phyloP scores from a whole-genome alignment of 1,284 basidiomycete species.

The Rhodotorula mucilaginosa region DNA sequence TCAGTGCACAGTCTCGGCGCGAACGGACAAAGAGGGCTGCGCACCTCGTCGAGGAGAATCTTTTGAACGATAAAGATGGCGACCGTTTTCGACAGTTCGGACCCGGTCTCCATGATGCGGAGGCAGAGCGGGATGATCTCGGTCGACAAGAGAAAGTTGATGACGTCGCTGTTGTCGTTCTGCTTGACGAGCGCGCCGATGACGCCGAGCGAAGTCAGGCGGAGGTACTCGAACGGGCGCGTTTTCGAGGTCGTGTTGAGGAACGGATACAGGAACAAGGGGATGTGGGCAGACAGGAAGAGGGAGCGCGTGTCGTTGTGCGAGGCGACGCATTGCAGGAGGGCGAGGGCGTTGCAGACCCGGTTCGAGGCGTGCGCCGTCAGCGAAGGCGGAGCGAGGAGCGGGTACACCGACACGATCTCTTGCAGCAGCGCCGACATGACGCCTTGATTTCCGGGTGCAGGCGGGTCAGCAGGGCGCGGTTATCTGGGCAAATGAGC shows the following conservation, averaged over 20 bases:
- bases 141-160: constrained; percentile 97
- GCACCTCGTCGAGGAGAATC: constrained; percentile 96
- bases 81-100: constrained; percentile 98
- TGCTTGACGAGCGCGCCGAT: constrained; percentile 99
- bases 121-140: constrained; percentile 99
- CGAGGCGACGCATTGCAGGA: constrained; percentile 95
- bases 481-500: neutral
- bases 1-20: neutral
- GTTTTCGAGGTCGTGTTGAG: constrained; percentile 99
- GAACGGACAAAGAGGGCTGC: constrained; percentile 75
- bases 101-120: constrained; percentile 99
- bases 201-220: constrained; percentile 94
- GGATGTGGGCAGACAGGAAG: constrained; percentile 92
- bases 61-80: constrained; percentile 99
- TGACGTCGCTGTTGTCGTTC: constrained; percentile 98
- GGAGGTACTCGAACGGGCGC: constrained; percentile 96
- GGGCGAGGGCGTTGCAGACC: constrained; percentile 96
- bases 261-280: constrained; percentile 98
- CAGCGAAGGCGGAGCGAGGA: constrained; percentile 90
- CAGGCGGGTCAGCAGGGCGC: neutral
- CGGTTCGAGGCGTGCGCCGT: constrained; percentile 99
- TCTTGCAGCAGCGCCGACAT: constrained; percentile 99
- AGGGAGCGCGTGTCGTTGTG: constrained; percentile 89
- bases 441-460: constrained; percentile 64
- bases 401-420: constrained; percentile 96